Percentiles rank a stretch among this genome's conserved stretches.
These are phyloP conservation scores for Rutstroemia sp. DNA, from an alignment of 2,329 filamentous ascomycete genomes.

Conservation along the genomic window DNA sequence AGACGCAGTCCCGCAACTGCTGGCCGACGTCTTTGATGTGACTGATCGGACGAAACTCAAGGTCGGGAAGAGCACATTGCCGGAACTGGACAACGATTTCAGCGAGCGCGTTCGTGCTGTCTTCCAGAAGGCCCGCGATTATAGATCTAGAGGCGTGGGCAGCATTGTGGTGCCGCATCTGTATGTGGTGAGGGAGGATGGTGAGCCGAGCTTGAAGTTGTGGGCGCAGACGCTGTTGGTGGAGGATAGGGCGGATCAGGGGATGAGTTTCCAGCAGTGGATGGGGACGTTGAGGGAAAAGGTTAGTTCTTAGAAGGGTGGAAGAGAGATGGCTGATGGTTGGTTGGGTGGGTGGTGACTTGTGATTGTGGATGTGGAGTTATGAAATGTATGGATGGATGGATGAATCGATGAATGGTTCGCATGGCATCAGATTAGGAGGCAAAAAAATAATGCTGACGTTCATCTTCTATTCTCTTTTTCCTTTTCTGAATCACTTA, in stretches of 20 bases:
- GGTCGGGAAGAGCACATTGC: conserved; percentile 82
- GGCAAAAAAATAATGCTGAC: background rate
- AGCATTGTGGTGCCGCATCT: conserved; percentile 89
- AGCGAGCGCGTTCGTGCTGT: conserved; percentile 89
- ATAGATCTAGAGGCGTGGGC: conserved; percentile 78
- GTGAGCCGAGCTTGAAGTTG: conserved; percentile 87
- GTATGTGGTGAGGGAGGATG: conserved; percentile 91
- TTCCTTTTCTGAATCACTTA: background rate
- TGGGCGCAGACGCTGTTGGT: conserved; percentile 96
- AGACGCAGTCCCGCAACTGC: conserved; percentile 82
- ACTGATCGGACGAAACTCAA: conserved; percentile 77
- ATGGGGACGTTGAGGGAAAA: conserved; percentile 90
- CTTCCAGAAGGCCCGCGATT: conserved; percentile 84
- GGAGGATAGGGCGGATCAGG: conserved; percentile 90
- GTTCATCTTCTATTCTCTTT: background rate
- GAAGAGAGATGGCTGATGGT: background rate
- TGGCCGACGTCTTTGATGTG: conserved; percentile 85
- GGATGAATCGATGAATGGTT: background rate
- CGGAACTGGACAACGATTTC: conserved; percentile 90
- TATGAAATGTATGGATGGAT: background rate
- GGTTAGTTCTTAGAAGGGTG: conserved; percentile 46
- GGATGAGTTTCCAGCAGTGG: conserved; percentile 88
- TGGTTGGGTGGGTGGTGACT: background rate
- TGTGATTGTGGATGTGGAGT: background rate
- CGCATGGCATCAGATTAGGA: background rate